Conservation (phyloP, 2,329 filamentous ascomycete genomes). For the Colletotrichum neosansevieriae region DNA sequence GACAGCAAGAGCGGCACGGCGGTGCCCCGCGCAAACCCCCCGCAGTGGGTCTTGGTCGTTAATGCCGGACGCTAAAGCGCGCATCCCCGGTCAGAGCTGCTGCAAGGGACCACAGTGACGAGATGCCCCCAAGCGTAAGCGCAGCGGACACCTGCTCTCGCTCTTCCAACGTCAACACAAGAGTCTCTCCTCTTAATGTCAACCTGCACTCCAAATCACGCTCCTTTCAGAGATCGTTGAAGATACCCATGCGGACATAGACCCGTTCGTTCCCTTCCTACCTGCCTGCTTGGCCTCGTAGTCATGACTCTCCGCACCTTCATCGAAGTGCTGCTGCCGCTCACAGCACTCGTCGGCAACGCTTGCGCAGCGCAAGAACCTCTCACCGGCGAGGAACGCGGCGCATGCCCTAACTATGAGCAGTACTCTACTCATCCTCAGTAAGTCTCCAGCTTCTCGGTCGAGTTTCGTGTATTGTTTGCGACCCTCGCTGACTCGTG, state of each 20-base stretch:
- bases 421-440: conserved; percentile 54
- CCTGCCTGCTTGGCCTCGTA: conserved; percentile 16
- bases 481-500: conserved; percentile 22
- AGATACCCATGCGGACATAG: conserved; percentile 24
- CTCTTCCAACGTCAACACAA: conserved; percentile 6
- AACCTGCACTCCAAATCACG: background rate
- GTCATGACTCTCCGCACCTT: conserved; percentile 31
- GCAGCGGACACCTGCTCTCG: conserved; percentile 28
- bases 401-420: conserved; percentile 56
- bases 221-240: background rate
- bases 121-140: conserved; percentile 8
- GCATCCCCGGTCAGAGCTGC: conserved; percentile 33
- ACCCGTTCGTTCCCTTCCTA: conserved; percentile 1
- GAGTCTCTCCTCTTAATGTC: background rate
- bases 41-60: conserved; percentile 27
- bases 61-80: conserved; percentile 26
- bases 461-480: background rate
- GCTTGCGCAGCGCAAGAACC: conserved; percentile 39
- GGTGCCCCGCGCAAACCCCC: conserved; percentile 25
- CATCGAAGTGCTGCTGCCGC: conserved; percentile 39
- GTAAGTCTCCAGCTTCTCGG: conserved; percentile 46
- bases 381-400: conserved; percentile 41
- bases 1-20: background rate
- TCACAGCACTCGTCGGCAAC: conserved; percentile 40
- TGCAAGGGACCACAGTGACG: conserved; percentile 39